Evolutionary conservation across 108 stramenopile species (phyloP).

Genomic region (Cylindrotheca fusiformis): DNA sequence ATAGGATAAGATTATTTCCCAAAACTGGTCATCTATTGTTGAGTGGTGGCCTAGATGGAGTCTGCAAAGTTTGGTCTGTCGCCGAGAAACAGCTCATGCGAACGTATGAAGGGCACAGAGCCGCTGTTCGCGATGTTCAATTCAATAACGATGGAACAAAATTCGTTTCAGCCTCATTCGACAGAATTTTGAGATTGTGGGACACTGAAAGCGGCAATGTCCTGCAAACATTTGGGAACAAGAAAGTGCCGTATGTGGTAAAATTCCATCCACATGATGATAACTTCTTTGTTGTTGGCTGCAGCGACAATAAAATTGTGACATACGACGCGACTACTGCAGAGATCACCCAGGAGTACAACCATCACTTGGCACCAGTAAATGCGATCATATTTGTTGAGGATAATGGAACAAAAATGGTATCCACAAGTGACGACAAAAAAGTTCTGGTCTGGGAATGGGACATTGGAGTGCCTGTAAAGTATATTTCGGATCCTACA

Average conservation of each 20-base stretch:
- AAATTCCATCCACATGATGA: slow-evolving; percentile 95
- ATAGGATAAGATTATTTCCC: slow-evolving; percentile 96
- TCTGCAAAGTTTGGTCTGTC: slow-evolving; percentile 90
- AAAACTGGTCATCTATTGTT: slow-evolving; percentile 95
- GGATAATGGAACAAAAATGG: slow-evolving; percentile 87
- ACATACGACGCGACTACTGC: slow-evolving; percentile 89
- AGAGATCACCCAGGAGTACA: slow-evolving; percentile 98
- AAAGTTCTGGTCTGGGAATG: slow-evolving; percentile 95
- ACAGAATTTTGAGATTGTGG: slow-evolving; percentile 94
- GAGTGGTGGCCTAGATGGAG: slow-evolving; percentile 92
- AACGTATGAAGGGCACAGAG: slow-evolving; percentile 93
- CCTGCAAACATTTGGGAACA: slow-evolving; percentile 86
- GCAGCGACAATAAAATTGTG: slow-evolving; percentile 92
- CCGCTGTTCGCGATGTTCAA: slow-evolving; percentile 90
- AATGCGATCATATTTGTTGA: slow-evolving; percentile 97
- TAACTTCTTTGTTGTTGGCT: slow-evolving; percentile 94
- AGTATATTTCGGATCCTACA: slow-evolving; percentile 97
- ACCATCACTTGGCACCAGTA: slow-evolving; percentile 96
- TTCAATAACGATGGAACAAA: slow-evolving; percentile 87
- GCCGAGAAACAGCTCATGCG: slow-evolving; percentile 66
- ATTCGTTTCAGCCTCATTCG: slow-evolving; percentile 91
- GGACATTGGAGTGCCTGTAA: slow-evolving; percentile 98
- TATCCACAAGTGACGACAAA: slow-evolving; percentile 97
- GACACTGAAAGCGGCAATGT: slow-evolving; percentile 94
- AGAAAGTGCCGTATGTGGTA: slow-evolving; percentile 92